These are phyloP conservation scores for Tolypocladium nubicola DNA, from an alignment of 2,329 filamentous ascomycete genomes.

Conservation along the genomic window DNA sequence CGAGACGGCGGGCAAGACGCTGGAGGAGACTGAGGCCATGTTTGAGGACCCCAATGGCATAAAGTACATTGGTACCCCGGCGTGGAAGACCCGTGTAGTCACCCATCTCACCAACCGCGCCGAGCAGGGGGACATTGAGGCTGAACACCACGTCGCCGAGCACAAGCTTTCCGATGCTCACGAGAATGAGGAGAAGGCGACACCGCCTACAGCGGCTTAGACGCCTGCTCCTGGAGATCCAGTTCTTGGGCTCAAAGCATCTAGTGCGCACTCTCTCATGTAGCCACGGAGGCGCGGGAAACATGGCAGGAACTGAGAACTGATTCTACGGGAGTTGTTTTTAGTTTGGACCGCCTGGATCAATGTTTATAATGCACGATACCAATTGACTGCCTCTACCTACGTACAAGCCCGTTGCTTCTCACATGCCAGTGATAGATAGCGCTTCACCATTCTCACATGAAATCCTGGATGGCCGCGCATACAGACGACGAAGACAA, in stretches of 20 bases:
- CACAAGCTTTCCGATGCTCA: slow-evolving; percentile 9
- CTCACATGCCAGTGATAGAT: not conserved
- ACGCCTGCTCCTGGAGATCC: not conserved
- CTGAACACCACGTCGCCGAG: slow-evolving; percentile 9
- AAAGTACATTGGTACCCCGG: slow-evolving; percentile 17
- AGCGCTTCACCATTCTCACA: not conserved
- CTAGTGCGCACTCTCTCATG: not conserved
- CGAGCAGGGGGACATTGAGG: slow-evolving; percentile 16
- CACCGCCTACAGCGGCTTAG: not conserved
- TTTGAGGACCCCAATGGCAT: slow-evolving; percentile 28
- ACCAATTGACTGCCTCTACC: not conserved
- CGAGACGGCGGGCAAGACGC: slow-evolving; percentile 43
- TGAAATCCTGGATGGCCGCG: not conserved
- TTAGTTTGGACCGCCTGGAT: not conserved
- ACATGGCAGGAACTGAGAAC: not conserved
- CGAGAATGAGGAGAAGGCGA: slow-evolving; percentile 6
- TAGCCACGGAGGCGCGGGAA: not conserved
- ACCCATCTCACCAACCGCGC: slow-evolving; percentile 9
- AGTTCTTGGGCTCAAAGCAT: not conserved
- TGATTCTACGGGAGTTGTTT: not conserved
- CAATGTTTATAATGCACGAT: not conserved
- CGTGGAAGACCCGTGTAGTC: slow-evolving; percentile 19
- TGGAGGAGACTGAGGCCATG: slow-evolving; percentile 41
- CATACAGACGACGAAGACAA: not conserved
- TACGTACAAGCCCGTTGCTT: not conserved